Percentiles rank a stretch among this genome's conserved stretches.
These are phyloP conservation scores for Lipomyces japonicus DNA, from an alignment of 805 yeast genomes.

Conservation along the genomic window DNA sequence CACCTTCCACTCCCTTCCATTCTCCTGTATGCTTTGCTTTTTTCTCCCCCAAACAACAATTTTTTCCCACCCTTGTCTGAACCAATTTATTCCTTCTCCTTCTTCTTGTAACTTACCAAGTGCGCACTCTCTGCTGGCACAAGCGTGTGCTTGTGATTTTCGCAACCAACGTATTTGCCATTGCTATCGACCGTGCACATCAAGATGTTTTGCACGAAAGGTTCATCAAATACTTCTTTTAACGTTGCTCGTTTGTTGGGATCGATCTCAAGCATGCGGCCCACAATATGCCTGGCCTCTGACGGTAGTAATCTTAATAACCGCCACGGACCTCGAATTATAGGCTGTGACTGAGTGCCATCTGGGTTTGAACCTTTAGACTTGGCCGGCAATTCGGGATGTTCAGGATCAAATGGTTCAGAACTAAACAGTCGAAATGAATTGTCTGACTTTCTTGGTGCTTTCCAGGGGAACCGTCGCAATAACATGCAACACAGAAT, in stretches of 20 bases:
- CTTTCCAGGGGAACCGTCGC: conserved; percentile 91
- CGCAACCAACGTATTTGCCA: conserved; percentile 30
- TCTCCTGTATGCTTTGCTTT: too few relatives aligned
- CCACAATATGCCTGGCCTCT: conserved; percentile 57
- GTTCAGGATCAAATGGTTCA: conserved; percentile 32
- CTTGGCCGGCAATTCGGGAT: conserved; percentile 28
- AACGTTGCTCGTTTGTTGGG: conserved; percentile 57
- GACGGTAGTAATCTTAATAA: conserved; percentile 67
- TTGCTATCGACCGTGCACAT: conserved; percentile 44
- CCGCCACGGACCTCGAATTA: conserved; percentile 65
- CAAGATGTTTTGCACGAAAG: conserved; percentile 57
- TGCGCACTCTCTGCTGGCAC: conserved; percentile 39
- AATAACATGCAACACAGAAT: conserved; percentile 87
- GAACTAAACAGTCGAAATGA: conserved; percentile 66
- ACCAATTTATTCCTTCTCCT: conserved; percentile 23
- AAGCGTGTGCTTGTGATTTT: conserved; percentile 38
- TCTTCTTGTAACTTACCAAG: conserved; percentile 36
- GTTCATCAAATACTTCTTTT: conserved; percentile 52
- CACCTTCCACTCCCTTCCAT: too few relatives aligned
- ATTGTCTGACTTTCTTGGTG: conserved; percentile 73
- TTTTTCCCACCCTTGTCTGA: too few relatives aligned
- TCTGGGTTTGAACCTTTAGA: conserved; percentile 26
- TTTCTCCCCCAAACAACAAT: too few relatives aligned
- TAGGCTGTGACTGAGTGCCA: conserved; percentile 39
- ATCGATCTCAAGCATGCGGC: conserved; percentile 60